A percentile compares a stretch with the other conserved stretches of the same genome.
Evolutionary conservation across 2,329 filamentous ascomycete genomes (phyloP).

Genomic region (Fusarium musae): DNA sequence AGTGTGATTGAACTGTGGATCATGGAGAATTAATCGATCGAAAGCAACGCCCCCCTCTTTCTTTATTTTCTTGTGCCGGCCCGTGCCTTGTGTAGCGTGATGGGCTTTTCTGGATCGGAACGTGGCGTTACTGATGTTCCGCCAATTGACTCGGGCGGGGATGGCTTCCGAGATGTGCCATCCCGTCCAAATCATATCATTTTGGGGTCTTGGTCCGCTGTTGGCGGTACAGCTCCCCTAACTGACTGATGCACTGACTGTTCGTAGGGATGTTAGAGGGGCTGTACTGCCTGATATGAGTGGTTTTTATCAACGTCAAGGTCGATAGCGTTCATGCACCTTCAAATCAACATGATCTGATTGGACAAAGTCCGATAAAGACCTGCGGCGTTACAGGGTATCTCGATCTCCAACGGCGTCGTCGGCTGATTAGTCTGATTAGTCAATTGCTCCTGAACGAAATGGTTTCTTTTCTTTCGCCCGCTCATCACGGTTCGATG

Average conservation of each 20-base stretch:
- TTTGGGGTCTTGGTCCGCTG: neutral
- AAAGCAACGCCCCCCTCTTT: neutral
- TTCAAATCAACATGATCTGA: neutral
- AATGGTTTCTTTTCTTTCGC: neutral
- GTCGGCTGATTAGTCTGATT: neutral
- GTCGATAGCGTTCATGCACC: neutral
- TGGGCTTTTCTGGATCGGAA: neutral
- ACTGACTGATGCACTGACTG: neutral
- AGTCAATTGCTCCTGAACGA: neutral
- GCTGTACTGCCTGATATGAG: neutral
- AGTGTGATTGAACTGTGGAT: neutral
- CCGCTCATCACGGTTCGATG: neutral
- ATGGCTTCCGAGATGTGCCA: neutral
- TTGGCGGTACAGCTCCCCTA: fast-evolving
- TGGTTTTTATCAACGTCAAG: neutral
- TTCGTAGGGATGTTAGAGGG: neutral
- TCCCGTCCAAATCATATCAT: neutral
- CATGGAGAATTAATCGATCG: neutral
- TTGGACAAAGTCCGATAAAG: neutral
- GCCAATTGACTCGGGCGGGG: neutral
- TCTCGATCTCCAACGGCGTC: neutral
- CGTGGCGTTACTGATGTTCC: neutral
- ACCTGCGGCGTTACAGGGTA: neutral
- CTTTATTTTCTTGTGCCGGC: neutral
- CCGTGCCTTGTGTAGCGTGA: neutral